phyloP scores from a whole-genome alignment of 2,329 filamentous ascomycete genomes.

The Alternaria ethzedia region DNA sequence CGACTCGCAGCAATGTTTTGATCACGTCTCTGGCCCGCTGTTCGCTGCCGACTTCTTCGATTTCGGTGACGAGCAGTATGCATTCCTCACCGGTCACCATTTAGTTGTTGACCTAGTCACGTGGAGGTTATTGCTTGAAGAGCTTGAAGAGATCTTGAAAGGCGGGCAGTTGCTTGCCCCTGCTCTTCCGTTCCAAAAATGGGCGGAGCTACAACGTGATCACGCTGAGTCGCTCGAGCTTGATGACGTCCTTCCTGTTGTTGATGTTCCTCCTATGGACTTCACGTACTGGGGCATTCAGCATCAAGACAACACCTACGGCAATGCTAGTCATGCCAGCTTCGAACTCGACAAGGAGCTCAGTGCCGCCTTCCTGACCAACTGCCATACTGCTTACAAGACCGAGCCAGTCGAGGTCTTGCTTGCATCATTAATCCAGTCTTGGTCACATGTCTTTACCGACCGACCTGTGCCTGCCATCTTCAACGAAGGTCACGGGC shows the following conservation, averaged over 20 bases:
- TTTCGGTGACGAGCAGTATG: constrained; percentile 35
- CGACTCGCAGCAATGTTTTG: constrained; percentile 37
- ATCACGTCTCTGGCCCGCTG: constrained; percentile 33
- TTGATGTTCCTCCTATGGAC: constrained; percentile 40
- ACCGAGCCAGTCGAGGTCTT: constrained; percentile 63
- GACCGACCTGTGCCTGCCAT: constrained; percentile 60
- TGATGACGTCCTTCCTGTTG: constrained; percentile 34
- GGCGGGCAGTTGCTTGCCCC: constrained; percentile 41
- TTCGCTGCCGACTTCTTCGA: constrained; percentile 48
- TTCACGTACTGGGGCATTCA: constrained; percentile 51
- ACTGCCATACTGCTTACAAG: constrained; percentile 54
- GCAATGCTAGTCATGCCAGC: constrained; percentile 42
- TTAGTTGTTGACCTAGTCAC: constrained; percentile 55
- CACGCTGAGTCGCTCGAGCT: constrained; percentile 35
- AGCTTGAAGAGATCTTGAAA: constrained; percentile 51
- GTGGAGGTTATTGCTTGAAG: constrained; percentile 54
- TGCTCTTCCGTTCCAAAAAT: constrained; percentile 46
- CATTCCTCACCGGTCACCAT: constrained; percentile 47
- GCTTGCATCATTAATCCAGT: constrained; percentile 62
- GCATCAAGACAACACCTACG: constrained; percentile 45
- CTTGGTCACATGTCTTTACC: constrained; percentile 62
- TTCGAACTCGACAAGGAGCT: constrained; percentile 39
- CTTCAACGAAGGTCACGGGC: constrained; percentile 51
- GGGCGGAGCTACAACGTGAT: constrained; percentile 47
- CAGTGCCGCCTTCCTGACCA: constrained; percentile 35